Conservation (phyloP, 1,284 basidiomycete species). For the Inonotus hispidus region DNA sequence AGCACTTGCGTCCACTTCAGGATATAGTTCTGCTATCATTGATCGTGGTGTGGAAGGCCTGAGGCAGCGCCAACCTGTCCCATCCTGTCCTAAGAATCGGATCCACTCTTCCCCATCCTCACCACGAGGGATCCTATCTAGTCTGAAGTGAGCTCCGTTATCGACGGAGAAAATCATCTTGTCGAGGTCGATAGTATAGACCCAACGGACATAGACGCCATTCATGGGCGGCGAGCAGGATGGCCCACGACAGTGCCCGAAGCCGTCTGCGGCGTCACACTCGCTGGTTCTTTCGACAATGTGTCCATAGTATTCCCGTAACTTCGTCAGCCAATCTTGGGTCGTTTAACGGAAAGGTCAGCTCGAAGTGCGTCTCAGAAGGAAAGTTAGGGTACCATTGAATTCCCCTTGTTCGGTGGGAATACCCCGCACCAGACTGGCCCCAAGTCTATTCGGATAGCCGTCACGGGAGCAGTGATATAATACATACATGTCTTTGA, state of each 20-base stretch:
- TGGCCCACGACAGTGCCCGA: not conserved
- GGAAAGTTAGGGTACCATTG: not conserved
- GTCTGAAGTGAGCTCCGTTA: not conserved
- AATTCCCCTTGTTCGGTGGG: not conserved
- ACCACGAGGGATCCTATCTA: constrained; percentile 2
- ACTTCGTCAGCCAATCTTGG: not conserved
- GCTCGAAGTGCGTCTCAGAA: not conserved
- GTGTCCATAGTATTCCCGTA: not conserved
- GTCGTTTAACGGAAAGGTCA: not conserved
- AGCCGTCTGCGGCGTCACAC: not conserved
- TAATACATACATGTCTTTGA: not conserved
- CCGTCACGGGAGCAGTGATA: not conserved
- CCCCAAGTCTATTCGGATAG: constrained; percentile 2
- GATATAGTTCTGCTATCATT: not conserved
- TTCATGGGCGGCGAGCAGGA: not conserved
- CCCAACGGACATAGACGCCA: not conserved
- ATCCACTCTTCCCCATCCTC: constrained; percentile 2
- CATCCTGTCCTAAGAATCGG: not conserved
- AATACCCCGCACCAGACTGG: not conserved
- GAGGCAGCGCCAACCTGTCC: not conserved
- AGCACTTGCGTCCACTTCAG: not conserved
- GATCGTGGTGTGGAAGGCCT: not conserved
- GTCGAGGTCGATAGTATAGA: constrained; percentile 3
- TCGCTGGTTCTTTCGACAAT: not conserved
- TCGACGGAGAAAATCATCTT: not conserved